Base-by-base conservation (phyloP, 768 basidiomycete species). In the Xerocomus potaroensis region DNA sequence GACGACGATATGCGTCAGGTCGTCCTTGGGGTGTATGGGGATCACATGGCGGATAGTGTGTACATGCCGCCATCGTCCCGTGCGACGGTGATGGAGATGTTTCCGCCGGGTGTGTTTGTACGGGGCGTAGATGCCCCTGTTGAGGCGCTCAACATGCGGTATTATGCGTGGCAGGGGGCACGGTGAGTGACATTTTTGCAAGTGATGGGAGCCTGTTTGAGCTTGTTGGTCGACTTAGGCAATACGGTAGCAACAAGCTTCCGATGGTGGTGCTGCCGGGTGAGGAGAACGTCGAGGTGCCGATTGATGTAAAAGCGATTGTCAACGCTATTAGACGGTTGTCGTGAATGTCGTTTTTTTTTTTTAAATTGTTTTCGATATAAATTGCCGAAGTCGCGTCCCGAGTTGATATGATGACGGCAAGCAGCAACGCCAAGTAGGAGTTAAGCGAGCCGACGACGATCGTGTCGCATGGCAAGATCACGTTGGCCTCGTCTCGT, bases 11-110 rank as follows among this genome's bases (percentile, higher is more conserved):
- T 23, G 16, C 43, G 33, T 32, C 14, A 85, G 84, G 65, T 87
- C 47, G 64, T 86, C 24, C 53, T 87, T 30, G 81, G 84, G 31
- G 75, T 79, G 15, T 70, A 80, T 54, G 78, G 84, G 4, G 59
- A 69, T 42, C 77, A 82, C 51, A 73, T 90, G 23, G 71, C 85
- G 53, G 87, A 91, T 59, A 65, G 78, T 45, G 64, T 85, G 14
- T 90, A 82, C 69, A 81, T 91, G 78, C 78, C 76, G 48, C 77
- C 76, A 5, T 76, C 79, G 21, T 56, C 72, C 14, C 70, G 75
- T 21, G 73, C 85, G 18, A 80, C 82, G 3, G 70, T 91, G 29
- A 78, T 91, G 69, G 90, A 93, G 66, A 73, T 91, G 57, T 90
- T 87, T 67, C 84, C 81, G 16, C 69, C 74, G 3, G 77, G 76